phyloP scores from a whole-genome alignment of 768 basidiomycete genomes.

The Zangia roseola region DNA sequence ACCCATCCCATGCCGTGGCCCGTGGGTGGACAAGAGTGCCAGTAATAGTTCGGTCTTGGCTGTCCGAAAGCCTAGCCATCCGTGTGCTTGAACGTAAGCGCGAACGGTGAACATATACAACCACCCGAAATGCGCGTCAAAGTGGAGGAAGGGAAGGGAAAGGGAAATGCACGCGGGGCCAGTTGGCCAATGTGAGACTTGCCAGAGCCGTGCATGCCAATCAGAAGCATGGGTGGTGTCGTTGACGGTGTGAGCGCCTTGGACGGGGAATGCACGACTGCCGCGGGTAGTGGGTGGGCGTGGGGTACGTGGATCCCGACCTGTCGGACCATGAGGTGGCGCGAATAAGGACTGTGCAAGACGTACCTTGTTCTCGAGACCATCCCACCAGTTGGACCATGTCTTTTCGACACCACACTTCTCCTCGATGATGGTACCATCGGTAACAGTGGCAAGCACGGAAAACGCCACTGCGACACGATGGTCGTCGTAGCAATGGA shows the following conservation, averaged over 20 bases:
- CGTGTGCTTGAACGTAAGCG: constrained; percentile 75
- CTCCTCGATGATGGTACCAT: constrained; percentile 85
- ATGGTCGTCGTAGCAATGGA: constrained; percentile 98
- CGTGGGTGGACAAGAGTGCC: constrained; percentile 60
- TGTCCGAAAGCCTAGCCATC: constrained; percentile 88
- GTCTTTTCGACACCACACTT: constrained; percentile 99
- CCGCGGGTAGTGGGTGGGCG: constrained; percentile 33
- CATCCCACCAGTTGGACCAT: constrained; percentile 99
- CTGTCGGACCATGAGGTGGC: constrained; percentile 37
- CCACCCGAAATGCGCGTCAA: constrained; percentile 74
- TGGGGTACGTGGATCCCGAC: constrained; percentile 75
- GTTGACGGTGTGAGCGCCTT: constrained; percentile 26
- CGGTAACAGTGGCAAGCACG: constrained; percentile 73
- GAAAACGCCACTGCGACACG: constrained; percentile 99
- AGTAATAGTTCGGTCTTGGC: constrained; percentile 71
- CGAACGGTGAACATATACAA: constrained; percentile 61
- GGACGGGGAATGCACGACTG: constrained; percentile 35
- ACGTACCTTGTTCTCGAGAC: constrained; percentile 86
- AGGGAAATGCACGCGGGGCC: constrained; percentile 71
- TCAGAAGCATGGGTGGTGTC: constrained; percentile 66
- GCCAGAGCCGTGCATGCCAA: constrained; percentile 97
- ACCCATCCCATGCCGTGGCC: constrained; percentile 61
- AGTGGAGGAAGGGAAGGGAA: constrained; percentile 77
- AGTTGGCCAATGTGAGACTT: constrained; percentile 86
- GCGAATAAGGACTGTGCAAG: not conserved